phyloP scores from a whole-genome alignment of 192 early-diverging fungal species.

The Coemansia sp. region DNA sequence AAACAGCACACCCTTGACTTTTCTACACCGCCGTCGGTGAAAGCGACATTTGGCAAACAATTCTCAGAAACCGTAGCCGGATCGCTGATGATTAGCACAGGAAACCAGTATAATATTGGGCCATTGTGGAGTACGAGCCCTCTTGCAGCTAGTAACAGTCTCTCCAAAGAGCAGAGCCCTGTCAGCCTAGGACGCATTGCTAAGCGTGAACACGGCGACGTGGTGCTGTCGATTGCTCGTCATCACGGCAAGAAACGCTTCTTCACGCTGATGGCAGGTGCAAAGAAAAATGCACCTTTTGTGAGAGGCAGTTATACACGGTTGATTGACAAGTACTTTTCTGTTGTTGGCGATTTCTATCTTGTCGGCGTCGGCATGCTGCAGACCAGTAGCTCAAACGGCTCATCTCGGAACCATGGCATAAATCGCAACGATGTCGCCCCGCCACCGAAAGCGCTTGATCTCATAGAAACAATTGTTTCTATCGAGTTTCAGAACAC shows the following conservation, averaged over 20 bases:
- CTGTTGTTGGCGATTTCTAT: slow-evolving; percentile 10
- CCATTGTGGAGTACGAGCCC: slow-evolving; percentile 28
- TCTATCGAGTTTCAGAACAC: slow-evolving; percentile 16
- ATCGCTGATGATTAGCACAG: slow-evolving; percentile 75
- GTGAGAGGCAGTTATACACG: neutral
- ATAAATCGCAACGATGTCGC: too few species aligned
- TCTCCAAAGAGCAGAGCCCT: neutral
- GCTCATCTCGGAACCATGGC: too few species aligned
- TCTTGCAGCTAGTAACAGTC: neutral
- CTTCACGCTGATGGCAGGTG: slow-evolving; percentile 13
- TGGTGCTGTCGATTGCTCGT: slow-evolving; percentile 16
- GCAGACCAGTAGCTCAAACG: neutral
- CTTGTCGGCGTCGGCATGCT: slow-evolving; percentile 15
- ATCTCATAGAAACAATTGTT: slow-evolving; percentile 8
- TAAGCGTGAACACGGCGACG: slow-evolving; percentile 22
- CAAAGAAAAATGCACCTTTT: neutral
- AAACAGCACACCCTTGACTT: slow-evolving; percentile 57
- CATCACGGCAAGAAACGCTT: slow-evolving; percentile 3
- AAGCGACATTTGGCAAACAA: slow-evolving; percentile 63
- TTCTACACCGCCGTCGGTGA: slow-evolving; percentile 65
- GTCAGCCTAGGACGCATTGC: neutral
- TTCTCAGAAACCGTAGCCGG: slow-evolving; percentile 69
- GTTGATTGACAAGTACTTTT: slow-evolving; percentile 30
- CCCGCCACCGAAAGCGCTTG: too few species aligned
- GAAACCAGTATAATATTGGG: slow-evolving; percentile 51